Base-by-base conservation (phyloP, 163 green algal genomes). In the Coccomyxa subellipsoidea region DNA sequence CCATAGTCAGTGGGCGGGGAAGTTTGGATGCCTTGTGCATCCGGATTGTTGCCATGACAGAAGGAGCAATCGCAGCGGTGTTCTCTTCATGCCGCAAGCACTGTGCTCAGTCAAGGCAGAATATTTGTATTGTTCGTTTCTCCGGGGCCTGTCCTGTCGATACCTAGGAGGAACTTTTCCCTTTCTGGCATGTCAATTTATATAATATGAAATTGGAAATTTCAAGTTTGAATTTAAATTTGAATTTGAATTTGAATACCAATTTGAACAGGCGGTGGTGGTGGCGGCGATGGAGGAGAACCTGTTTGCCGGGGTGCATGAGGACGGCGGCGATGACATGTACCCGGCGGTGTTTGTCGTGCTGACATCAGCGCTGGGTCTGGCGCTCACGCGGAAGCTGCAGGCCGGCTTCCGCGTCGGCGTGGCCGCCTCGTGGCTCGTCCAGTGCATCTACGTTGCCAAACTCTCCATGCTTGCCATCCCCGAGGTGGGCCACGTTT, bases 401-500 rank as follows among this genome's bases (percentile, higher is more conserved):
- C 25, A 82, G 2, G 36, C 38, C 0, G n/a, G 37, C 3, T 81
- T 69, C 10, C 31, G 27, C 37, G 54, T 92, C 12, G 79, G 81
- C 70, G 39, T 38, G 29, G 27, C 80, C 12, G 8, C 76, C 8
- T 54, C 81, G 34, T 95, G 89, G 82, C 40, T 91, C 18, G 85
- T 95, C 59, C 79, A 89, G 40, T 88, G 80, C 80, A 78, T 88
- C 32, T 90, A 87, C 36, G 54, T 80, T 9, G 88, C 92, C 47
- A 99, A 99, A 88, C 87, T 97, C 2, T 54, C 90, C n/a, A 95
- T 98, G 92, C 88, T 98, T 38, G 34, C 96, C 70, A 81, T 99
- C 69, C 94, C 94, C 0, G 90, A 98, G 85, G 89, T 86, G 1
- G 75, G 81, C 36, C 85, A 38, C 27, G 8, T 54, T 54, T 54